Percentiles rank a stretch among this genome's conserved stretches.
phyloP scores from a whole-genome alignment of 495 filamentous ascomycete genomes.

The Neurospora discreta region DNA sequence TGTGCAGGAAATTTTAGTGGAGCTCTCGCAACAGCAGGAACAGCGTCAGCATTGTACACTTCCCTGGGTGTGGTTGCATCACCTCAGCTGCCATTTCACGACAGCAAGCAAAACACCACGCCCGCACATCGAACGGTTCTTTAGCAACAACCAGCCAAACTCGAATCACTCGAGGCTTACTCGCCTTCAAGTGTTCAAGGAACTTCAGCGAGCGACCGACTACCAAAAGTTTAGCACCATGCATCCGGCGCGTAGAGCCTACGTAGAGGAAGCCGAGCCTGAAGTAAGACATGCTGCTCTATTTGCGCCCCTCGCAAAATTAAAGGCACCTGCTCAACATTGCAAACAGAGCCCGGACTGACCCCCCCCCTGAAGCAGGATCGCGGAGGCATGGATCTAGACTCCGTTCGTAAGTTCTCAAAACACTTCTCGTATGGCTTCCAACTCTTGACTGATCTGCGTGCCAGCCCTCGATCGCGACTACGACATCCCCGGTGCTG shows the following conservation, averaged over 20 bases:
- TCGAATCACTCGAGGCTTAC: neutral
- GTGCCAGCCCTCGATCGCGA: slow-evolving; percentile 67
- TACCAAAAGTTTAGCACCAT: slow-evolving; percentile 39
- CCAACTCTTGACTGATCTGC: slow-evolving; percentile 1
- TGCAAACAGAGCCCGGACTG: slow-evolving; percentile 21
- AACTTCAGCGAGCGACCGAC: neutral
- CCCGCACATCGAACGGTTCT: neutral
- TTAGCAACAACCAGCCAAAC: neutral
- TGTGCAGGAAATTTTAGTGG: neutral
- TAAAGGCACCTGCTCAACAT: slow-evolving; percentile 23
- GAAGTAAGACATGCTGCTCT: slow-evolving; percentile 46
- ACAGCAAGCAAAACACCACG: neutral
- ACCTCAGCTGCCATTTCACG: neutral
- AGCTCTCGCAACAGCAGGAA: neutral
- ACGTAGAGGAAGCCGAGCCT: slow-evolving; percentile 74
- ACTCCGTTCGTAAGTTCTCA: slow-evolving; percentile 59
- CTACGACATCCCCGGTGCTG: slow-evolving; percentile 63
- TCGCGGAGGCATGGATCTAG: slow-evolving; percentile 64
- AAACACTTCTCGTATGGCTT: neutral
- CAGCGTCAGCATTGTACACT: neutral
- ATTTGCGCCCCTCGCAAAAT: slow-evolving; percentile 9
- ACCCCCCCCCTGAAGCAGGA: slow-evolving; percentile 28
- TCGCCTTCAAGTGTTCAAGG: neutral
- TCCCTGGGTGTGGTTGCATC: neutral
- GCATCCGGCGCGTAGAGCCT: slow-evolving; percentile 89